phyloP scores from a whole-genome alignment of 2,329 filamentous ascomycete species.

The Ophiostoma tasmaniense region DNA sequence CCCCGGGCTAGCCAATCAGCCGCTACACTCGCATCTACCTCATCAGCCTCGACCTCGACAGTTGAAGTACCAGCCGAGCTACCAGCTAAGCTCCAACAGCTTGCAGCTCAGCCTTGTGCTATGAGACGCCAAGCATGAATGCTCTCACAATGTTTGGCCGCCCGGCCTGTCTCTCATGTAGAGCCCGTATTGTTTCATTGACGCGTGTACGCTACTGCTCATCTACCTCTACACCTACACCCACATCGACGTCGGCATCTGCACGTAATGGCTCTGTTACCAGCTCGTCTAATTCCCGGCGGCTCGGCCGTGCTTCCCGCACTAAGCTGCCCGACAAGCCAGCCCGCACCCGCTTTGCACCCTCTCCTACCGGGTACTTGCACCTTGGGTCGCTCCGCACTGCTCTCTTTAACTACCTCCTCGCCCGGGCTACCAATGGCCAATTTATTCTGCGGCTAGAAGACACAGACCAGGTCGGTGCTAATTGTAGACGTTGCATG shows the following conservation, averaged over 20 bases:
- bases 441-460: constrained; percentile 88
- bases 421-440: constrained; percentile 80
- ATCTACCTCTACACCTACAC: background rate
- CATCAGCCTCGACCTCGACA: background rate
- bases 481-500: background rate
- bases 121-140: background rate
- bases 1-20: background rate
- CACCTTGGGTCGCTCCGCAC: constrained; percentile 88
- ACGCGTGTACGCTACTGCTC: background rate
- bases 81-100: background rate
- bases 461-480: constrained; percentile 77
- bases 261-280: background rate
- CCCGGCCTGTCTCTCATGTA: constrained; percentile 11
- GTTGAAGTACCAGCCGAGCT: background rate
- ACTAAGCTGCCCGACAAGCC: constrained; percentile 40
- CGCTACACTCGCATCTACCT: background rate
- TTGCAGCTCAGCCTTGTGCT: background rate
- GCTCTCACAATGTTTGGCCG: constrained; percentile 1
- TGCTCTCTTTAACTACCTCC: constrained; percentile 87
- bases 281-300: background rate
- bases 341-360: constrained; percentile 79
- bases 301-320: background rate
- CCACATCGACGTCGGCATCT: background rate
- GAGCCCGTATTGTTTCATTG: background rate
- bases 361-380: constrained; percentile 87